A percentile compares a stretch with the other conserved stretches of the same genome.
These are phyloP conservation scores for Haplosporangium sp. DNA, from an alignment of 371 early-diverging fungal species.

Conservation along the genomic window DNA sequence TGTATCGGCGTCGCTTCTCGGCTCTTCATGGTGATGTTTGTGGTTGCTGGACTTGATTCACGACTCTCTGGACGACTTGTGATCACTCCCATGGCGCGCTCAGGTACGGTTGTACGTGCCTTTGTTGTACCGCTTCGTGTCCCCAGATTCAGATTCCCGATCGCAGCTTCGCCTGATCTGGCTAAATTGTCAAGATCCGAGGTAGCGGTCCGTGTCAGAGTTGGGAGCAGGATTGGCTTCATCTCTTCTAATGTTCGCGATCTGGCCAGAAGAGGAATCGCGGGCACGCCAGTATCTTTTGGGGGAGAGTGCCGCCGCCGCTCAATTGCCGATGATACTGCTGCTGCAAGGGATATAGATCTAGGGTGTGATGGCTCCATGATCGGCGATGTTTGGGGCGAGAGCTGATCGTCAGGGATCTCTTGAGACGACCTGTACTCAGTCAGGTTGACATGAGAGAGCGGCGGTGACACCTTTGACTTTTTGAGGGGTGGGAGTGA, in stretches of 20 bases:
- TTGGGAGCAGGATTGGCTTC: neutral
- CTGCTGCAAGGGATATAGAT: slow-evolving; percentile 1
- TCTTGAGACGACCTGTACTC: slow-evolving; percentile 40
- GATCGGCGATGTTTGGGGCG: slow-evolving; percentile 39
- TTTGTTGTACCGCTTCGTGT: neutral
- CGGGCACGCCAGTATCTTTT: neutral
- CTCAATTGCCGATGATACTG: neutral
- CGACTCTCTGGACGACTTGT: slow-evolving; percentile 36
- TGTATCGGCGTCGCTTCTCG: slow-evolving; percentile 20
- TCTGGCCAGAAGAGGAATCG: slow-evolving; percentile 15
- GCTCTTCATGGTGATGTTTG: slow-evolving; percentile 7
- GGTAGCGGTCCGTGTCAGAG: slow-evolving; percentile 2
- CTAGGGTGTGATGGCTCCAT: slow-evolving; percentile 15
- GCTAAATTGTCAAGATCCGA: slow-evolving; percentile 13
- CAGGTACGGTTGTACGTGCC: slow-evolving; percentile 11
- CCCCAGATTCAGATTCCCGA: slow-evolving; percentile 39
- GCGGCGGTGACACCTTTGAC: slow-evolving; percentile 37
- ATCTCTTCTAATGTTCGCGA: slow-evolving; percentile 42
- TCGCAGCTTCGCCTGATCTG: slow-evolving; percentile 24
- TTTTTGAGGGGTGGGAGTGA: slow-evolving; percentile 40
- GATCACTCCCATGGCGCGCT: slow-evolving; percentile 48
- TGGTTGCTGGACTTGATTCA: slow-evolving; percentile 29
- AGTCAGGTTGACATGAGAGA: slow-evolving; percentile 28
- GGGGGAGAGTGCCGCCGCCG: slow-evolving; percentile 3
- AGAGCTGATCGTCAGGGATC: slow-evolving; percentile 14